Conservation (phyloP, 768 basidiomycete genomes). For the Pisolithus marmoratus region DNA sequence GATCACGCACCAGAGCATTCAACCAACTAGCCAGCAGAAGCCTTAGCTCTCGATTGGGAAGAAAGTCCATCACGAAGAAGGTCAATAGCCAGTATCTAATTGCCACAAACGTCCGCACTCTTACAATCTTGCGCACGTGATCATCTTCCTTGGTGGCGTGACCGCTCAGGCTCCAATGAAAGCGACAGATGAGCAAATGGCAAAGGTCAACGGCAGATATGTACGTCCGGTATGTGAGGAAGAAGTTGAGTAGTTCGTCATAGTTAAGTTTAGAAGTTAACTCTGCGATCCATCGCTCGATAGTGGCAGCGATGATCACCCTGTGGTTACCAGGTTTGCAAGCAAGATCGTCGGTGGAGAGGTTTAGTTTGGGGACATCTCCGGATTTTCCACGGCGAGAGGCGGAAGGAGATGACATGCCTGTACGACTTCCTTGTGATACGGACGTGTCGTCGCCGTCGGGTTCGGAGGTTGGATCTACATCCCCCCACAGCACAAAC, state of each 20-base stretch:
- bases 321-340: slow-evolving; percentile 19
- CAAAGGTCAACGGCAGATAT: slow-evolving; percentile 74
- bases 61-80: slow-evolving; percentile 85
- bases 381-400: slow-evolving; percentile 32
- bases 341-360: slow-evolving; percentile 23
- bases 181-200: slow-evolving; percentile 77
- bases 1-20: slow-evolving; percentile 69
- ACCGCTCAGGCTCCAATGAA: slow-evolving; percentile 74
- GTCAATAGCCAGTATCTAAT: slow-evolving; percentile 88
- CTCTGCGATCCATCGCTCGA: slow-evolving; percentile 91
- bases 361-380: slow-evolving; percentile 24
- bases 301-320: slow-evolving; percentile 81
- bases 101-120: slow-evolving; percentile 86
- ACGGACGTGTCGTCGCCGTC: slow-evolving; percentile 36
- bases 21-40: slow-evolving; percentile 72
- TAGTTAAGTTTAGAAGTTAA: slow-evolving; percentile 82
- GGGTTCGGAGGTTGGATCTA: slow-evolving; percentile 24
- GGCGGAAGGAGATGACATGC: slow-evolving; percentile 33
- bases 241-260: slow-evolving; percentile 84
- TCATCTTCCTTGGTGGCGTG: slow-evolving; percentile 48
- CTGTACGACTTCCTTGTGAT: slow-evolving; percentile 34
- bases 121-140: slow-evolving; percentile 66
- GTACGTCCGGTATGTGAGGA: slow-evolving; percentile 88
- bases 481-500: slow-evolving; percentile 87
- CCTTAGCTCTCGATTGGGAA: slow-evolving; percentile 74